Evolutionary conservation across 306 rosid species (phyloP).

Genomic region (Quercus ilex): DNA sequence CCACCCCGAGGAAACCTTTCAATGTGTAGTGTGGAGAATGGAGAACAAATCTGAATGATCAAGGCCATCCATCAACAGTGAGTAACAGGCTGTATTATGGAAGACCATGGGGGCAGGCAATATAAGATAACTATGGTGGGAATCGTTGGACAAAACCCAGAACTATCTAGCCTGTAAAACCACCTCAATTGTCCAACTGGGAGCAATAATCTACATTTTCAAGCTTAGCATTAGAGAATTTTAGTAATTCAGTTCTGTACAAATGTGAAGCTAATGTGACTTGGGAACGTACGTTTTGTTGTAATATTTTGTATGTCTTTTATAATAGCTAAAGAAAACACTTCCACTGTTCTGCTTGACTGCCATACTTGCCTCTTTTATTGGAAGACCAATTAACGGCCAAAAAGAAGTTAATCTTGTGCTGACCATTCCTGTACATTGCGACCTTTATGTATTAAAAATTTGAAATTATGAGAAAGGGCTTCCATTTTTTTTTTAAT

Average conservation of each 20-base stretch:
- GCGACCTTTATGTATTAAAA: no score
- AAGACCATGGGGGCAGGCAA: neutral
- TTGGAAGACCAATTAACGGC: no score
- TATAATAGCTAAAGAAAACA: neutral
- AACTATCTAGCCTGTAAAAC: neutral
- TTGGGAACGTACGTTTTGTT: neutral
- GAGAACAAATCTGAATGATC: neutral
- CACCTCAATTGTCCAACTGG: neutral
- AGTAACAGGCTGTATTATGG: neutral
- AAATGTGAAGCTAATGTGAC: conserved; percentile 4
- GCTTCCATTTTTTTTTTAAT: no score
- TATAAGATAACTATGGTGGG: neutral
- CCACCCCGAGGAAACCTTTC: conserved; percentile 91
- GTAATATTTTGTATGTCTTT: neutral
- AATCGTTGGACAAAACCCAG: neutral
- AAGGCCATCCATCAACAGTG: neutral
- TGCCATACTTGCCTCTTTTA: neutral
- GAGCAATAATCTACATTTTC: neutral
- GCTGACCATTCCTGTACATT: no score
- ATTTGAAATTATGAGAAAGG: no score
- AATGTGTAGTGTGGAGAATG: conserved; percentile 37
- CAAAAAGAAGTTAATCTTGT: no score
- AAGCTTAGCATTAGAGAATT: neutral
- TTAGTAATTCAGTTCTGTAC: neutral
- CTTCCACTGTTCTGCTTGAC: neutral